Evolutionary conservation across 352 stramenopile genomes (phyloP).

Genomic region (Globisporangium acanthophoron): DNA sequence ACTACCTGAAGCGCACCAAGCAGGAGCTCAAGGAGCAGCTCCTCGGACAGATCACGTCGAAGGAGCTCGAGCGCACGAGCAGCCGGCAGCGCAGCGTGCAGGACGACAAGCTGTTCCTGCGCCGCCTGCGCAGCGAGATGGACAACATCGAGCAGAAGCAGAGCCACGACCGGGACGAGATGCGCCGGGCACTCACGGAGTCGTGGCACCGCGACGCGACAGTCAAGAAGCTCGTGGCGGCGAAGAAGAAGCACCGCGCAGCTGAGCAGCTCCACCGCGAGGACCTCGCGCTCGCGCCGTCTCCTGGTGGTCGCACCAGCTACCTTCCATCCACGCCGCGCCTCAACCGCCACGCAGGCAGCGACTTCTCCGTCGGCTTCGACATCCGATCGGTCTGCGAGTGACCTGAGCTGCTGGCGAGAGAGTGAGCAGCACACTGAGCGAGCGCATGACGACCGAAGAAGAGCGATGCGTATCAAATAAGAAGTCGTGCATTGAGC

Average conservation of each 20-base stretch:
- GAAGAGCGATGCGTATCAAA: too few species aligned
- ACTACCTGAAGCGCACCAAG: conserved; percentile 32
- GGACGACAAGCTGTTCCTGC: conserved; percentile 55
- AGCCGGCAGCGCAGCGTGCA: conserved; percentile 34
- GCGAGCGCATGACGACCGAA: too few species aligned
- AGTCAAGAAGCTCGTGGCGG: conserved; percentile 60
- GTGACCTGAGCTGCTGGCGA: background rate
- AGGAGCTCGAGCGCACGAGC: conserved; percentile 39
- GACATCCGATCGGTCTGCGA: conserved; percentile 55
- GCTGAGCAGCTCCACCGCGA: conserved; percentile 36
- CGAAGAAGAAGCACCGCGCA: conserved; percentile 54
- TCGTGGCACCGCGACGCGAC: conserved; percentile 43
- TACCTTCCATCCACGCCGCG: conserved; percentile 27
- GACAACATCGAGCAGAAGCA: conserved; percentile 57
- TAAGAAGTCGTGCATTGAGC: too few species aligned
- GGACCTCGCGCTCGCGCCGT: conserved; percentile 1
- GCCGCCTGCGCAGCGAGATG: conserved; percentile 49
- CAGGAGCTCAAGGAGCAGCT: conserved; percentile 52
- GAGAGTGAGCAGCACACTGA: too few species aligned
- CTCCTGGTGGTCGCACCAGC: background rate
- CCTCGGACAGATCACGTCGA: conserved; percentile 49
- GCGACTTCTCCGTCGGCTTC: conserved; percentile 68
- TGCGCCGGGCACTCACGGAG: conserved; percentile 48
- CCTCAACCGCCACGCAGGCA: conserved; percentile 5
- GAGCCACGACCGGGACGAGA: conserved; percentile 41